Conservation (phyloP, 768 basidiomycete genomes). For the Naganishia antarctica region DNA sequence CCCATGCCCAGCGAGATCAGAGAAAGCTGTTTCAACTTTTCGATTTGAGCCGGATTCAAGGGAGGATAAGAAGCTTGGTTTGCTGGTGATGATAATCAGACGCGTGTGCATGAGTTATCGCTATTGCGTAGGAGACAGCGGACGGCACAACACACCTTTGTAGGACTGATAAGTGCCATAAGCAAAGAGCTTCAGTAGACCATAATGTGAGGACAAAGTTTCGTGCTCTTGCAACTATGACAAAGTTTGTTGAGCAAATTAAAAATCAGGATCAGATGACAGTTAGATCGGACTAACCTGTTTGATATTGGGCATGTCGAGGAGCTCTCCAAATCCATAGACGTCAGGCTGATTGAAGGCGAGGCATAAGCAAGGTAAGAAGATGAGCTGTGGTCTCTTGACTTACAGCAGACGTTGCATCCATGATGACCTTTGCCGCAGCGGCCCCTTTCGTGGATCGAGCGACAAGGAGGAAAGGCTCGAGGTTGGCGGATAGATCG, state of each 20-base stretch:
- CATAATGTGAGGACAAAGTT: conserved; percentile 54
- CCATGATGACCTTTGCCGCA: conserved; percentile 72
- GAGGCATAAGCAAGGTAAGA: too few relatives aligned
- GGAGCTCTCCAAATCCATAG: conserved; percentile 83
- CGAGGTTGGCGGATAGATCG: conserved; percentile 57
- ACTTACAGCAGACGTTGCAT: conserved; percentile 69
- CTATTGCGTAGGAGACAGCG: too few relatives aligned
- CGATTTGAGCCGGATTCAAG: conserved; percentile 66
- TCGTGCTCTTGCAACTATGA: conserved; percentile 6
- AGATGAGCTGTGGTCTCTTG: not conserved
- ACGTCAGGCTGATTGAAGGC: conserved; percentile 60
- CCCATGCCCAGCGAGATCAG: conserved; percentile 76
- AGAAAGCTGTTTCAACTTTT: conserved; percentile 87
- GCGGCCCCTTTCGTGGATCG: conserved; percentile 88
- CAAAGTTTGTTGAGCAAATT: not conserved
- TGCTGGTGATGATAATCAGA: conserved; percentile 52
- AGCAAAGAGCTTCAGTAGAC: conserved; percentile 77
- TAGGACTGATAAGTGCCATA: conserved; percentile 61
- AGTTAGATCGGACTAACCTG: conserved; percentile 57
- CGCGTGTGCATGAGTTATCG: not conserved
- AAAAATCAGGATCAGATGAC: not conserved
- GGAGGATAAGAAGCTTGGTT: conserved; percentile 64
- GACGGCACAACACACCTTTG: conserved; percentile 3
- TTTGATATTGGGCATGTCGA: conserved; percentile 75
- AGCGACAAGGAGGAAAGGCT: conserved; percentile 85